A percentile compares a stretch with the other conserved stretches of the same genome.
Evolutionary conservation across 73 alveolate species (phyloP).

Genomic region (Uronychia setigera): DNA sequence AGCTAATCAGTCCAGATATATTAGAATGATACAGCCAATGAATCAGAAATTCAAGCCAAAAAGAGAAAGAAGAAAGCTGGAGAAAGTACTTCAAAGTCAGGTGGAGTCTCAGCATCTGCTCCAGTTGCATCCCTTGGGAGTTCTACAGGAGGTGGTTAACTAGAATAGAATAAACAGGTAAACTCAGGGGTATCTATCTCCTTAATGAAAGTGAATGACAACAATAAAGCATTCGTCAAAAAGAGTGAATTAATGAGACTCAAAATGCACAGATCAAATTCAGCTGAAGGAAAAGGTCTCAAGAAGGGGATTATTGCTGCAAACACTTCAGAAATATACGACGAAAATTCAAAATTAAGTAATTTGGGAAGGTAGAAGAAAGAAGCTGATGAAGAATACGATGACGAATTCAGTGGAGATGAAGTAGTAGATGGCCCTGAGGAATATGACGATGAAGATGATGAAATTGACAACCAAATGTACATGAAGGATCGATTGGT

Average conservation of each 20-base stretch:
- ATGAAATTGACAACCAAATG: background rate
- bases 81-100: too few species aligned
- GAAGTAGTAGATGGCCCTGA: too few species aligned
- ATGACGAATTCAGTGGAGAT: too few species aligned
- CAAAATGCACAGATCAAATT: background rate
- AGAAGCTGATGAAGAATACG: background rate
- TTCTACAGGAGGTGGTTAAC: background rate
- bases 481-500: too few species aligned
- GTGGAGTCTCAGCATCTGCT: background rate
- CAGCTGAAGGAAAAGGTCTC: constrained; percentile 6
- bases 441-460: background rate
- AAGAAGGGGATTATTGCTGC: background rate
- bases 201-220: background rate
- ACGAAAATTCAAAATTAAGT: background rate
- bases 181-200: background rate
- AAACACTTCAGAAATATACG: background rate
- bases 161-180: background rate
- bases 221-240: background rate
- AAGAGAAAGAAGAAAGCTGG: too few species aligned
- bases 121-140: background rate
- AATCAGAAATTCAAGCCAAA: too few species aligned
- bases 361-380: background rate
- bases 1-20: too few species aligned
- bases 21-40: too few species aligned
- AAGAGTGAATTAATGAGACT: background rate